phyloP scores from a whole-genome alignment of 164 flowering plant genomes.

The Liquidambar formosana region DNA sequence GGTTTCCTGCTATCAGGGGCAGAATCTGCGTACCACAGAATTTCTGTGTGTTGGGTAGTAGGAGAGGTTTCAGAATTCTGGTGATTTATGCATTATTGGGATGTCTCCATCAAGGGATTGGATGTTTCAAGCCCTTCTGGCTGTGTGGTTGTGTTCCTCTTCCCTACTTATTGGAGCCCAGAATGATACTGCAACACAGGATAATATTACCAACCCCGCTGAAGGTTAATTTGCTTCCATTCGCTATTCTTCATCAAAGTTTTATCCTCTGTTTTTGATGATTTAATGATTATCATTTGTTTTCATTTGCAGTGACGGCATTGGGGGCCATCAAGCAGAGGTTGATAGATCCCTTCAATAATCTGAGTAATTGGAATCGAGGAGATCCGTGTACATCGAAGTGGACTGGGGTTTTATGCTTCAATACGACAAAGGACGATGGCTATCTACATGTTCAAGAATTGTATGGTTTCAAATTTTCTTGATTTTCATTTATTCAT shows the following conservation, averaged over 20 bases:
- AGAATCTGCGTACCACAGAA: neutral
- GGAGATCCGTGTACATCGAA: slow-evolving; percentile 82
- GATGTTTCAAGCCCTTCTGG: slow-evolving; percentile 12
- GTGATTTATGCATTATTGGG: slow-evolving; percentile 1
- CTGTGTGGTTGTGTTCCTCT: slow-evolving; percentile 17
- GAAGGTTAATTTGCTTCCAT: slow-evolving; percentile 28
- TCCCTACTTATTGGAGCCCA: slow-evolving; percentile 21
- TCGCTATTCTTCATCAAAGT: neutral
- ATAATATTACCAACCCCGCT: slow-evolving; percentile 23
- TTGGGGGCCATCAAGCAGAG: slow-evolving; percentile 44
- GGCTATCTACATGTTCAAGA: slow-evolving; percentile 69
- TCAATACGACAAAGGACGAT: slow-evolving; percentile 45
- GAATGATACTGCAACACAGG: too few relatives aligned
- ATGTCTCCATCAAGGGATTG: slow-evolving; percentile 16
- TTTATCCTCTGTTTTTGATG: neutral
- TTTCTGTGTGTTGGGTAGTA: neutral
- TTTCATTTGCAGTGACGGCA: slow-evolving; percentile 54
- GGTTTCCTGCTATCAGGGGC: slow-evolving; percentile 1
- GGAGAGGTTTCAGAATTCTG: slow-evolving; percentile 1
- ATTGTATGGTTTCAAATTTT: slow-evolving; percentile 46
- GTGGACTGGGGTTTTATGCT: slow-evolving; percentile 85
- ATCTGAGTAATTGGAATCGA: slow-evolving; percentile 53
- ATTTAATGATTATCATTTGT: neutral
- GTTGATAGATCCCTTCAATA: slow-evolving; percentile 51
- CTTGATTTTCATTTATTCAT: neutral